A percentile compares a stretch with the other conserved stretches of the same genome.
phyloP scores from a whole-genome alignment of 805 yeast genomes.

The Tetrapisispora fleetii region DNA sequence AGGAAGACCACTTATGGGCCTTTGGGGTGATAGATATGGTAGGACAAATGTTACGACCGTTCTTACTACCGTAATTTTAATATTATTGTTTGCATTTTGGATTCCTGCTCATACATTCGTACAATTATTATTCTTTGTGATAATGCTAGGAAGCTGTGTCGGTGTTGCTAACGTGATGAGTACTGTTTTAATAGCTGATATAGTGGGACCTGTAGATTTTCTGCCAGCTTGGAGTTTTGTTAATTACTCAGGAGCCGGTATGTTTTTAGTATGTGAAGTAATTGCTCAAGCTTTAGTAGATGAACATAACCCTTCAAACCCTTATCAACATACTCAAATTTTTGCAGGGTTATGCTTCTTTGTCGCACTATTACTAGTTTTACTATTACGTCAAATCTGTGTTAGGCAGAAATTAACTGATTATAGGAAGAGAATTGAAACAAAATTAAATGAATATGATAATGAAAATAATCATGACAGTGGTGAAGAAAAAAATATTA shows the following conservation, averaged over 20 bases:
- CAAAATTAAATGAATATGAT: constrained; percentile 1
- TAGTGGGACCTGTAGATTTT: constrained; percentile 30
- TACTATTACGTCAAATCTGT: constrained; percentile 44
- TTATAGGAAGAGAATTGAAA: constrained; percentile 2
- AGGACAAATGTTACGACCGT: constrained; percentile 37
- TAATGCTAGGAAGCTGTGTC: constrained; percentile 35
- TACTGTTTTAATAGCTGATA: constrained; percentile 35
- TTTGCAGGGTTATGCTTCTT: constrained; percentile 45
- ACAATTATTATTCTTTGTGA: constrained; percentile 33
- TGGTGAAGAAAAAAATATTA: constrained; percentile 3
- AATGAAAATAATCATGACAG: constrained; percentile 2
- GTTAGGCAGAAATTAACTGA: constrained; percentile 22
- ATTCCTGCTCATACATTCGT: constrained; percentile 35
- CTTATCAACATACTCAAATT: constrained; percentile 51
- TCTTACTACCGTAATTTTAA: constrained; percentile 28
- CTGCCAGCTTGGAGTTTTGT: constrained; percentile 33
- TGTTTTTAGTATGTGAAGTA: constrained; percentile 41
- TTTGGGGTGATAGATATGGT: constrained; percentile 37
- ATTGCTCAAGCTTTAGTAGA: constrained; percentile 42
- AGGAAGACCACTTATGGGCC: constrained; percentile 43
- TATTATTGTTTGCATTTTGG: constrained; percentile 42
- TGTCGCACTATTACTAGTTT: constrained; percentile 33
- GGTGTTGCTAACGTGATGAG: constrained; percentile 39
- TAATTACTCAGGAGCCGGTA: constrained; percentile 24
- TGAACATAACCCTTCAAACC: constrained; percentile 18